Conservation (phyloP, 345 rosid genomes). For the Populus simonii region DNA sequence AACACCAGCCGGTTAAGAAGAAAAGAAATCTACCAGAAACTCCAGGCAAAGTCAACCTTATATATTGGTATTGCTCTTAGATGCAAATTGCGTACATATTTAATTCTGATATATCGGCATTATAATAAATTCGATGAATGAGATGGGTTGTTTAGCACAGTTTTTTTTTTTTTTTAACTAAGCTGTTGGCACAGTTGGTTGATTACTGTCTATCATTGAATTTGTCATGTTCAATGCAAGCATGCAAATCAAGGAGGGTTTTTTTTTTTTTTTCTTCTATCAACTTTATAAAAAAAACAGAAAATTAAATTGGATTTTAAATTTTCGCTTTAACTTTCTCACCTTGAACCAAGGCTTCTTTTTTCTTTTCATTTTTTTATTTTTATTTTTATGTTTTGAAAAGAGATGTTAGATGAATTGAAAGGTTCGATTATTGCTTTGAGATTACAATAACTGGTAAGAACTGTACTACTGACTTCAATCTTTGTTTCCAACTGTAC, state of each 20-base stretch:
- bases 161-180: too few species aligned
- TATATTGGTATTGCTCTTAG: neutral
- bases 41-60: conserved; percentile 49
- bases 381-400: neutral
- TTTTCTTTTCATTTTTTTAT: neutral
- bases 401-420: conserved; percentile 7
- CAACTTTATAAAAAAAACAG: neutral
- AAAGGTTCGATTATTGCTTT: conserved; percentile 45
- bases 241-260: neutral
- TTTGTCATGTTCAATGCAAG: neutral
- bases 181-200: neutral
- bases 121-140: too few species aligned
- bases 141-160: neutral
- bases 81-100: neutral
- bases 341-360: neutral
- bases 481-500: conserved; percentile 20
- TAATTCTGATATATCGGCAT: neutral
- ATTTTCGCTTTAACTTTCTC: conserved; percentile 1
- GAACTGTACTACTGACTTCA: conserved; percentile 26
- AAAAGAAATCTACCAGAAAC: conserved; percentile 72
- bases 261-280: neutral
- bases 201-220: neutral
- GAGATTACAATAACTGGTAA: conserved; percentile 40
- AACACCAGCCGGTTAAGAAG: conserved; percentile 51
- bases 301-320: neutral